These are phyloP conservation scores for Umbelopsis vinacea DNA, from an alignment of 192 early-diverging fungal genomes.

Conservation along the genomic window DNA sequence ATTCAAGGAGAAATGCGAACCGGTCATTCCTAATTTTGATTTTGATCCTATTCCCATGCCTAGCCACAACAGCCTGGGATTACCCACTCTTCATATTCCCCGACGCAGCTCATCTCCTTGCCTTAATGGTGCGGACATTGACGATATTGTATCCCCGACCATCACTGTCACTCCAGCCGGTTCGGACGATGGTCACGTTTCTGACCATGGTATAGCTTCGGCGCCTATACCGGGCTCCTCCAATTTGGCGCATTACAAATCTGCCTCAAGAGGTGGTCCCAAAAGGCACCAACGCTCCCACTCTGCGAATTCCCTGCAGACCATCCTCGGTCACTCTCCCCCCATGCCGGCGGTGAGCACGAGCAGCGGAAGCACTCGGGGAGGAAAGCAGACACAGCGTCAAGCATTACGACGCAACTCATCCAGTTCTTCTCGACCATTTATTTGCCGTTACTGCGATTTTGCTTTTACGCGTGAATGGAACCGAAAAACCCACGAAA, in stretches of 20 bases:
- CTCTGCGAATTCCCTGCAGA: neutral
- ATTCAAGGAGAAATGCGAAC: neutral
- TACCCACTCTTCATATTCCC: constrained; percentile 3
- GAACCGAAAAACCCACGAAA: constrained; percentile 10
- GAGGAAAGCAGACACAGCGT: neutral
- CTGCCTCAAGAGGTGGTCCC: neutral
- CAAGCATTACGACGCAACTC: neutral
- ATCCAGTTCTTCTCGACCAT: constrained; percentile 9
- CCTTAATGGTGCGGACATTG: neutral
- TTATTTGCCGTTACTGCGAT: constrained; percentile 10
- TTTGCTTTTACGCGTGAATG: constrained; percentile 17
- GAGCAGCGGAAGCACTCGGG: neutral
- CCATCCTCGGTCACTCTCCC: neutral
- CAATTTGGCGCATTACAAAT: neutral
- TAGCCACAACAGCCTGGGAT: constrained; percentile 4
- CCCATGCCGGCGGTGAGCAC: neutral
- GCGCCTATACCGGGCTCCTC: neutral
- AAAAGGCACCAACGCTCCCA: constrained; percentile 7
- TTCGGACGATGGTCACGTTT: neutral
- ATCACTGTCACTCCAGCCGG: constrained; percentile 1
- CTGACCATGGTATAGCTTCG: neutral
- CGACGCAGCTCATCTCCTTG: constrained; percentile 9
- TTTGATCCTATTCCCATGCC: constrained; percentile 13
- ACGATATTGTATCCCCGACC: neutral
- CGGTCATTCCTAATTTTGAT: constrained; percentile 10